Conservation (phyloP, 345 rosid species). For the Linum lewisii region DNA sequence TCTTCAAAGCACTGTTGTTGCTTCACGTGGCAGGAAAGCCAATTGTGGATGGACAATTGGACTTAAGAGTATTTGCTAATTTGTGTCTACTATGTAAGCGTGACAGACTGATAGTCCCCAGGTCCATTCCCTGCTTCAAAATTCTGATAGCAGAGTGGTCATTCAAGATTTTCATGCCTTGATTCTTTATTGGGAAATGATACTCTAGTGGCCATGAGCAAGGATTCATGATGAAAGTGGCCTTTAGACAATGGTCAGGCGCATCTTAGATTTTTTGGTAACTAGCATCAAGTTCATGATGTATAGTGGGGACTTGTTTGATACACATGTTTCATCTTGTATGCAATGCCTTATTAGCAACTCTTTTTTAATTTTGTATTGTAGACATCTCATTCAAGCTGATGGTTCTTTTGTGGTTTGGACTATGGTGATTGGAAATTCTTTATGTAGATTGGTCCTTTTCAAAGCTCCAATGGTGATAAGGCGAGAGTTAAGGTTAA, state of each 20-base stretch:
- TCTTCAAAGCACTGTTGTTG: not conserved
- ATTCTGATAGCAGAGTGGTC: not conserved
- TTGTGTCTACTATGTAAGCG: not conserved
- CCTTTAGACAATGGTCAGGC: not conserved
- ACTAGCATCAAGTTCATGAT: not conserved
- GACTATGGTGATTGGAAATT: not conserved
- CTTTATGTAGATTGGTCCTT: slow-evolving; percentile 59
- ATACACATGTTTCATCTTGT: not conserved
- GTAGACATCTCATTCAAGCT: not conserved
- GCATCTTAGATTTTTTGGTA: not conserved
- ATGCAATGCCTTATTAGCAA: not conserved
- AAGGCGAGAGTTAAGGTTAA: slow-evolving; percentile 54
- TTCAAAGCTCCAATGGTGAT: slow-evolving; percentile 34
- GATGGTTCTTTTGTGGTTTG: not conserved
- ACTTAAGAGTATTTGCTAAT: not conserved
- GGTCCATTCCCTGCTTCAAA: not conserved
- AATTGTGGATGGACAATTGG: not conserved
- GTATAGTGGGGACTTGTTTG: not conserved
- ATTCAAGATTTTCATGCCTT: not conserved
- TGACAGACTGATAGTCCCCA: not conserved
- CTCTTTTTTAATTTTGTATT: not conserved
- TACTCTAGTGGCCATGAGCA: not conserved
- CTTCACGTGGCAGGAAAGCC: not conserved
- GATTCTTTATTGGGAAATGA: not conserved
- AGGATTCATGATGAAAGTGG: not conserved